Base-by-base conservation (phyloP, 805 yeast genomes). In the Ogataea populi-albae region DNA sequence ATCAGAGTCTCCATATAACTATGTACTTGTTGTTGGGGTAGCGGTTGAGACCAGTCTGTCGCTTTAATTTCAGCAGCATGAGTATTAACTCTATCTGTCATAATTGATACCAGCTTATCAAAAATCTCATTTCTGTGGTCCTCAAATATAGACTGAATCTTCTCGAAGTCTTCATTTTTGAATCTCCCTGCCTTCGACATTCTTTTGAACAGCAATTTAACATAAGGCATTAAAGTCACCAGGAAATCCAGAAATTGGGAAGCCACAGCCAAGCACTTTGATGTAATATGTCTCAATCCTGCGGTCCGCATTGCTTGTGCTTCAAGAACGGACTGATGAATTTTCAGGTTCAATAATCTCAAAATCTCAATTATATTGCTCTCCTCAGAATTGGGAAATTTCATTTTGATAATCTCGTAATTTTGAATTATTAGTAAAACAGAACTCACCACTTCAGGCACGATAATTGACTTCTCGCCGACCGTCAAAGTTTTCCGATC, bases 251-350 rank as follows among this genome's bases (percentile, higher is more conserved):
- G 62, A n/a, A 79, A 65, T 50, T 83, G 86, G 4, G 81, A 75
- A 23, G 84, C 75, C 25, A 82, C 65, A 1, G 87, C 80, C 33
- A 83, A 54, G 55, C 83, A 86, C 46, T 78, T 79, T 2, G 87
- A 81, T 3, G 86, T 79, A 33, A 84, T 82, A 50, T 82, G 88
- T 44, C 73, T 77, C 33, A 83, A 63, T 0, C 86, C 87, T 0
- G 91, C 85, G 1, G 88, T 75, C 44, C 77, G 61, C 2, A 85
- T 81, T 1, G 91, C 91, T 26, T 84, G 86, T 1, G 89, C 87
- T 28, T 80, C 82, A 23, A 84, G 61, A 25, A 84, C 79, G 4
- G 84, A 73, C 42, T 75, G 75, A 4, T 75, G 70, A 5, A 75
- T 62, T 40, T 78, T 73, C 12, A 75, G 56, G 46, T 82, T 81